These are phyloP conservation scores for Paracamarosporium sp. DNA, from an alignment of 2,329 filamentous ascomycete genomes.

Conservation along the genomic window DNA sequence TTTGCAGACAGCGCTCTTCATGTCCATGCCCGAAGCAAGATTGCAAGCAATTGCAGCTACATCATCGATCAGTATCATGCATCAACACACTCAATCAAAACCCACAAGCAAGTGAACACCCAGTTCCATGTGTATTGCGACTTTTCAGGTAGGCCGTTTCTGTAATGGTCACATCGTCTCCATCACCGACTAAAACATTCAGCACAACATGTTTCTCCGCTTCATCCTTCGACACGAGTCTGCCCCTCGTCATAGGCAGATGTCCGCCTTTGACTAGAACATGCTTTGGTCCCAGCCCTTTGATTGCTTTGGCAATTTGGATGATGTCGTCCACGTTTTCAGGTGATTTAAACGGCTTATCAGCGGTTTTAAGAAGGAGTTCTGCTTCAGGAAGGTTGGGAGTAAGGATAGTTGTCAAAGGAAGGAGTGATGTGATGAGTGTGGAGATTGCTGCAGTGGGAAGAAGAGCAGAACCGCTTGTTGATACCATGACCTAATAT, in stretches of 20 bases:
- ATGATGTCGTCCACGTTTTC: constrained; percentile 71
- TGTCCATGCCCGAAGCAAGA: constrained; percentile 64
- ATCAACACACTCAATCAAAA: background rate
- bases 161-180: constrained; percentile 62
- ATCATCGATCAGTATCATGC: background rate
- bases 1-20: constrained; percentile 67
- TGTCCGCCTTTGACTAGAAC: constrained; percentile 93
- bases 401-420: constrained; percentile 72
- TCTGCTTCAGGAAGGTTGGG: constrained; percentile 80
- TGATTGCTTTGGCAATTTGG: constrained; percentile 69
- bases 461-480: constrained; percentile 75
- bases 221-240: constrained; percentile 63
- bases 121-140: constrained; percentile 90
- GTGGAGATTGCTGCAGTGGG: constrained; percentile 68
- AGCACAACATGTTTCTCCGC: constrained; percentile 72
- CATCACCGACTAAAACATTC: constrained; percentile 75
- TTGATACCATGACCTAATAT: constrained; percentile 82
- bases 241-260: constrained; percentile 73
- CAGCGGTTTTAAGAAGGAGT: constrained; percentile 65
- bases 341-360: constrained; percentile 55
- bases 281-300: constrained; percentile 74
- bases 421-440: constrained; percentile 67
- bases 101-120: constrained; percentile 89
- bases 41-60: constrained; percentile 79
- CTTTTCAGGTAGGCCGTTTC: constrained; percentile 75